A percentile compares a stretch with the other conserved stretches of the same genome.
phyloP scores from a whole-genome alignment of 1,284 basidiomycete species.

The Ceratobasidium sp. region DNA sequence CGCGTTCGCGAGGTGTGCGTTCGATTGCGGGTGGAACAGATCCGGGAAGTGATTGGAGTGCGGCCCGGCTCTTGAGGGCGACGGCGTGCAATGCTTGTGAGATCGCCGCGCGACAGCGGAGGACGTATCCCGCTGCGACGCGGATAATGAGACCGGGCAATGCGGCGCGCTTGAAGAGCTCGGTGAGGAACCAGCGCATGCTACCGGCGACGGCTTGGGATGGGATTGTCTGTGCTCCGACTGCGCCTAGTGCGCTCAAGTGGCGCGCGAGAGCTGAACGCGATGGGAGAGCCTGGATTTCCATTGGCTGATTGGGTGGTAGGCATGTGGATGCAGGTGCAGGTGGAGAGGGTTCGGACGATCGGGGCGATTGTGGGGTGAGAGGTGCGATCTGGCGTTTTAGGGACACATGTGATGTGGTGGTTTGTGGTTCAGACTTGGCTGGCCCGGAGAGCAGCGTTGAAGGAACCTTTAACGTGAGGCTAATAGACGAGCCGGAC shows the following conservation, averaged over 20 bases:
- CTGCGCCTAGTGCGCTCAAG: constrained; percentile 20
- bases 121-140: constrained; percentile 36
- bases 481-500: background rate
- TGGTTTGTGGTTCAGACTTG: too few relatives aligned
- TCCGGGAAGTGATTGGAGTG: background rate
- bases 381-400: constrained; percentile 34
- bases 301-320: background rate
- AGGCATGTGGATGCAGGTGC: constrained; percentile 16
- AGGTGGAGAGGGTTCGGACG: background rate
- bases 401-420: background rate
- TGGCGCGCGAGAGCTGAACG: constrained; percentile 30
- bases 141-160: constrained; percentile 37
- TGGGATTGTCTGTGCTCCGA: constrained; percentile 6
- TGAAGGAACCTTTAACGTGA: too few relatives aligned
- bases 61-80: constrained; percentile 22
- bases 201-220: constrained; percentile 10
- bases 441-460: too few relatives aligned
- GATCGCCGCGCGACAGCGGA: constrained; percentile 31
- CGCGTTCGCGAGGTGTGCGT: constrained; percentile 28
- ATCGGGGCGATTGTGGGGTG: constrained; percentile 33
- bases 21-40: background rate
- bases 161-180: constrained; percentile 39
- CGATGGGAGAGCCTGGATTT: constrained; percentile 10
- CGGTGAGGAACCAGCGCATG: constrained; percentile 40
- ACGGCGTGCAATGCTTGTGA: constrained; percentile 18